Evolutionary conservation across 2,329 filamentous ascomycete species (phyloP).

Genomic region (Colletotrichum kahawae): DNA sequence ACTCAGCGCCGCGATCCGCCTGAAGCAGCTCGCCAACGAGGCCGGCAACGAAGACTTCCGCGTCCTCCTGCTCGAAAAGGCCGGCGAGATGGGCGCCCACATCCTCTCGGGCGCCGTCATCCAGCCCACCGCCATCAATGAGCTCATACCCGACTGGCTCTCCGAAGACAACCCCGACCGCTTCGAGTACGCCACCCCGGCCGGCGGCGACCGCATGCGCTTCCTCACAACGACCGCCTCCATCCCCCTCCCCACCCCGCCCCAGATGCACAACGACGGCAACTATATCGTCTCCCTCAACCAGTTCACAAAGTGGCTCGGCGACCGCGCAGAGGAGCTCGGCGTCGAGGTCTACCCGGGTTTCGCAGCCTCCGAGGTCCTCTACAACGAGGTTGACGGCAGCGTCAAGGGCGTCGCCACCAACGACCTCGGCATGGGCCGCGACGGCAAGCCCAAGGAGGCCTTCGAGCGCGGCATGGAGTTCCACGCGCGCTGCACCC

Average conservation of each 20-base stretch:
- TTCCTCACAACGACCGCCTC: constrained; percentile 85
- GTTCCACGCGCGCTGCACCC: constrained; percentile 89
- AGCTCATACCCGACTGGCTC: constrained; percentile 93
- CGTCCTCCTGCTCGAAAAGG: constrained; percentile 92
- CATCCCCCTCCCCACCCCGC: constrained; percentile 84
- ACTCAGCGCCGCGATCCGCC: constrained; percentile 86
- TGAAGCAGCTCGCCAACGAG: constrained; percentile 95
- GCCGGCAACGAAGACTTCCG: constrained; percentile 96
- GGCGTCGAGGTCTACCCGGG: constrained; percentile 97
- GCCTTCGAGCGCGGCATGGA: constrained; percentile 97
- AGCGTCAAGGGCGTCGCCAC: constrained; percentile 94
- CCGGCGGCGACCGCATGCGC: constrained; percentile 85
- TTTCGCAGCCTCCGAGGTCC: constrained; percentile 90
- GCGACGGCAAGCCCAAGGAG: constrained; percentile 85
- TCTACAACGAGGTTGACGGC: constrained; percentile 82
- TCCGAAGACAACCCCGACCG: constrained; percentile 85
- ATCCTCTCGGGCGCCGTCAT: constrained; percentile 96
- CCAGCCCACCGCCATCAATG: constrained; percentile 84
- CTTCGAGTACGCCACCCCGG: constrained; percentile 87
- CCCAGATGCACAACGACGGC: constrained; percentile 97
- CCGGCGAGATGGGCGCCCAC: constrained; percentile 92
- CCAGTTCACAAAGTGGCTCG: constrained; percentile 94
- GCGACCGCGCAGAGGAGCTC: constrained; percentile 93
- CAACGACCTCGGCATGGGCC: constrained; percentile 86
- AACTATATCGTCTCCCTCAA: constrained; percentile 98